Conservation (phyloP, 768 basidiomycete species). For the Rhizopogon rudus region DNA sequence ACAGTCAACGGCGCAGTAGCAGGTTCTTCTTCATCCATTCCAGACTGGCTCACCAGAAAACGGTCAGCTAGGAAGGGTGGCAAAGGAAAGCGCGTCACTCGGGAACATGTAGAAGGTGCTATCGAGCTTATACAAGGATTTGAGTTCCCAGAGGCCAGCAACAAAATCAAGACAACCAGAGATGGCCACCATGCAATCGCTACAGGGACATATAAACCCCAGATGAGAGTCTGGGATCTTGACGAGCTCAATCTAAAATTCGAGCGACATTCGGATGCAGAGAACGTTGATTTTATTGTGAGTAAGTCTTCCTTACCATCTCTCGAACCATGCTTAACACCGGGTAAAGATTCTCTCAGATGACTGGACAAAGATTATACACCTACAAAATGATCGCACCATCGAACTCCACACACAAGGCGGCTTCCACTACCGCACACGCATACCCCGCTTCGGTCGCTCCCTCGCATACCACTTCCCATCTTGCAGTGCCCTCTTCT, state of each 20-base stretch:
- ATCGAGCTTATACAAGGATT: conserved; percentile 94
- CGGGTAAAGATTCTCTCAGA: conserved; percentile 77
- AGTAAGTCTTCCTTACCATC: conserved; percentile 43
- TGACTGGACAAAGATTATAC: conserved; percentile 98
- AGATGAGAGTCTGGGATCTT: conserved; percentile 94
- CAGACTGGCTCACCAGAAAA: conserved; percentile 86
- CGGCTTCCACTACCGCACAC: conserved; percentile 86
- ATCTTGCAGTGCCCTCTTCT: conserved; percentile 85
- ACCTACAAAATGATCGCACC: conserved; percentile 94
- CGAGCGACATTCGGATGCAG: conserved; percentile 91
- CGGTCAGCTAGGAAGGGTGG: conserved; percentile 49
- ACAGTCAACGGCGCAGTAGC: conserved; percentile 92
- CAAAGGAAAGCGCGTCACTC: conserved; percentile 59
- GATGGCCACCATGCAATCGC: conserved; percentile 93
- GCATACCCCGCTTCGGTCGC: conserved; percentile 93
- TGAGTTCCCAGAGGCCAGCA: conserved; percentile 96
- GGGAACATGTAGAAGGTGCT: conserved; percentile 77
- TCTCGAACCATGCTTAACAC: conserved; percentile 2
- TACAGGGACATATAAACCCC: conserved; percentile 97
- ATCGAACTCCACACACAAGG: conserved; percentile 93
- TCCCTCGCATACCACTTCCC: conserved; percentile 90
- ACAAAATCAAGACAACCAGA: conserved; percentile 82
- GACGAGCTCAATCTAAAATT: conserved; percentile 91
- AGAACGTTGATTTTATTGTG: conserved; percentile 98
- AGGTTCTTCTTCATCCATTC: conserved; percentile 86